A percentile compares a stretch with the other conserved stretches of the same genome.
phyloP scores from a whole-genome alignment of 495 filamentous ascomycete species.

The Rhypophila decipiens region DNA sequence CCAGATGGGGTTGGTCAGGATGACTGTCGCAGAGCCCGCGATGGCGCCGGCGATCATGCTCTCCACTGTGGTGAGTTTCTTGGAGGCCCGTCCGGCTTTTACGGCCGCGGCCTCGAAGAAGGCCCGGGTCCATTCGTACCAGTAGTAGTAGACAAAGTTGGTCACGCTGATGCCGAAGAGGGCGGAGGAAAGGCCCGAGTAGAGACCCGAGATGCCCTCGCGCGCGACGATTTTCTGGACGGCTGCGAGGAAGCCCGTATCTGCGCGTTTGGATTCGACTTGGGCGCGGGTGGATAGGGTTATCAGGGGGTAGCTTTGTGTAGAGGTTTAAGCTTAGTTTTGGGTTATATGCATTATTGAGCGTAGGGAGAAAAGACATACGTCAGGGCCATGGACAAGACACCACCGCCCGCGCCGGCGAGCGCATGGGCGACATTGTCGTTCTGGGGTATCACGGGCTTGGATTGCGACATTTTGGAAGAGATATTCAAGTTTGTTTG shows the following conservation, averaged over 20 bases:
- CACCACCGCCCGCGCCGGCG: constrained; percentile 81
- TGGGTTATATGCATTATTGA: background rate
- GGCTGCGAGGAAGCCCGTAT: constrained; percentile 73
- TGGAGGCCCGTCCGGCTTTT: constrained; percentile 66
- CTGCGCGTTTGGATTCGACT: constrained; percentile 89
- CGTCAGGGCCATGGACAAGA: constrained; percentile 94
- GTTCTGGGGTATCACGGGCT: constrained; percentile 57
- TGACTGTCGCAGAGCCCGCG: constrained; percentile 86
- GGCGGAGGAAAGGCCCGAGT: constrained; percentile 82
- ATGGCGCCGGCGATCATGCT: constrained; percentile 93
- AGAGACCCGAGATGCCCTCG: constrained; percentile 83
- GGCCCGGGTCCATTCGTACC: constrained; percentile 95
- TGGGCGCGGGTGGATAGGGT: constrained; percentile 97
- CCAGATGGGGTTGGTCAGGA: constrained; percentile 98
- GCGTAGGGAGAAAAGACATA: constrained; percentile 34
- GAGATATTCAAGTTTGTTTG: no score
- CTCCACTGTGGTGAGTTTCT: constrained; percentile 82
- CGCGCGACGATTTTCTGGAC: constrained; percentile 81
- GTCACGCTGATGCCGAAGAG: constrained; percentile 97
- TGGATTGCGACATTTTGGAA: constrained; percentile 31
- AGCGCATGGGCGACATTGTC: constrained; percentile 90
- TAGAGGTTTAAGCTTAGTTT: background rate
- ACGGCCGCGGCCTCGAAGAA: constrained; percentile 78
- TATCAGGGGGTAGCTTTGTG: constrained; percentile 74
- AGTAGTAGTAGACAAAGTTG: constrained; percentile 99